Evolutionary conservation across 768 basidiomycete species (phyloP).

Genomic region (Macrocybe gigantea): DNA sequence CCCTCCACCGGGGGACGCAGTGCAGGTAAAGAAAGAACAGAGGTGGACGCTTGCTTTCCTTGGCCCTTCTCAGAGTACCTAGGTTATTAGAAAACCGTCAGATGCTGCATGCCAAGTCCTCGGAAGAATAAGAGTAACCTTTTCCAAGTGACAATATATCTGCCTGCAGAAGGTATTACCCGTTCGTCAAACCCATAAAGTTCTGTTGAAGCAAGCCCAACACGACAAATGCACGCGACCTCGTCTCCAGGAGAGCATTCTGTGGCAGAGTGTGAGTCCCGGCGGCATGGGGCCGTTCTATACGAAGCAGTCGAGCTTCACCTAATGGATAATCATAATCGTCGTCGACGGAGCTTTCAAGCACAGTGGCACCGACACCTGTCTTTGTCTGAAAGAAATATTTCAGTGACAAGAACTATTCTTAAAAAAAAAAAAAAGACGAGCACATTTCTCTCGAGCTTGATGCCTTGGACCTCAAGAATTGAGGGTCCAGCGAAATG

Average conservation of each 20-base stretch:
- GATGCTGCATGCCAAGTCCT: conserved; percentile 1
- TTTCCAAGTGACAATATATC: conserved; percentile 60
- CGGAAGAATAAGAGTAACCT: conserved; percentile 35
- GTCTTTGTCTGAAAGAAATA: conserved; percentile 25
- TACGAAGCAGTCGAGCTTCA: conserved; percentile 14
- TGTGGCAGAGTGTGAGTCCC: conserved; percentile 16
- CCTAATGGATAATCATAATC: conserved; percentile 42
- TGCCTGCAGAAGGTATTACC: conserved; percentile 44
- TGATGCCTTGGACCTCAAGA: conserved; percentile 45
- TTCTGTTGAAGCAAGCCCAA: conserved; percentile 42
- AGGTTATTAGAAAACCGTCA: conserved; percentile 1
- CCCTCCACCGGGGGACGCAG: conserved; percentile 56
- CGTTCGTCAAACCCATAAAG: conserved; percentile 15
- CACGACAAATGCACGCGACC: conserved; percentile 49
- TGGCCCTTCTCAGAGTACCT: conserved; percentile 10
- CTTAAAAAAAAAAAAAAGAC: background rate
- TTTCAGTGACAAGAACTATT: background rate
- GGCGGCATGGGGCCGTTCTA: background rate
- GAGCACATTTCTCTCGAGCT: conserved; percentile 43
- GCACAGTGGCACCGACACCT: conserved; percentile 36
- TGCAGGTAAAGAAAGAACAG: conserved; percentile 51
- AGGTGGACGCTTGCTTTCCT: conserved; percentile 38
- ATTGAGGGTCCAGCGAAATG: conserved; percentile 51
- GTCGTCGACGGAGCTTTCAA: conserved; percentile 48
- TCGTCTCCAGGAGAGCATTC: conserved; percentile 65